Evolutionary conservation across 257 asterid species (phyloP), one percentile per base, ranked within the genome.

Genomic region (Jacaranda copaia): DNA sequence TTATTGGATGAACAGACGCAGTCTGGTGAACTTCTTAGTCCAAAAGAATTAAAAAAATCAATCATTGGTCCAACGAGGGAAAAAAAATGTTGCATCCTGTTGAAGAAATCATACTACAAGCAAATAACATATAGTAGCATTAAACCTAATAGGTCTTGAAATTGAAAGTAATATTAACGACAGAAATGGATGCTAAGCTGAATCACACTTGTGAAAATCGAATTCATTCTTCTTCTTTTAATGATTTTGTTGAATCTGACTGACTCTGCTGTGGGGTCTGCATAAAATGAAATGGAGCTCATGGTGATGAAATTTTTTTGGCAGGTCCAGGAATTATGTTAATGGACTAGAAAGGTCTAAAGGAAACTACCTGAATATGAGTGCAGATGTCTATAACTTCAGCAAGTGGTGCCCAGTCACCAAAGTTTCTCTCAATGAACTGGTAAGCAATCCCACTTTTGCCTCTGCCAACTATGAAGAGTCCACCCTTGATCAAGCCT

Each of bases 401-500:
- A 69, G 94, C 73, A 35, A 83, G 73, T 61, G 98, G 98, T 32
- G 97, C 96, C 98, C 97, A 93, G 81, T 93, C 97, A 18, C 97
- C 96, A 20, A 93, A 89, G 77, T 91, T 93, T 76, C 98, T 93
- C 85, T 93, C 98, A 3, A 91, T 84, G 81, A 93, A 93, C 90
- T 93, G 96, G 81, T 89, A 91, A 64, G 90, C 96, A 14, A 91
- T 80, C 48, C 98, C 97, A 79, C 86, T 84, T 75, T 88, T 92
- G 59, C 98, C 96, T 80, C 51, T 89, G 55, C 97, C 97, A 58
- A 92, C 87, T 75, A 91, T 78, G 76, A 85, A 89, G 61, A 92
- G 89, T 57, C 98, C 98, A 74, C 97, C 97, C 80, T 92, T 92
- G 78, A 88, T 89, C 84, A 88, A 89, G 38, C 96, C 97, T 81